Conservation (phyloP, 352 stramenopile genomes). For the Pythium coloratum region DNA sequence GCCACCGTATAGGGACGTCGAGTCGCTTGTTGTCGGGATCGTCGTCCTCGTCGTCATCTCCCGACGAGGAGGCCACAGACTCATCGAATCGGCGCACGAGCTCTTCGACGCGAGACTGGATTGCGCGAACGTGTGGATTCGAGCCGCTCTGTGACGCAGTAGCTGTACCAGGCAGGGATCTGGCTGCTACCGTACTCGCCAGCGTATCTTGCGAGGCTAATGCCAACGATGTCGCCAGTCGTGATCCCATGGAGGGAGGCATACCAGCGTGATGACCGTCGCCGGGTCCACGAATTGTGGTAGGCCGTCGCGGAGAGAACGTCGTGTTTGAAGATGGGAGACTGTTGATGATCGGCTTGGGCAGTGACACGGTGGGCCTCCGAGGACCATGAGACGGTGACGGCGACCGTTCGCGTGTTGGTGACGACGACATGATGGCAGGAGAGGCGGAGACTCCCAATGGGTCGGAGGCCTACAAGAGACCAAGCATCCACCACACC, state of each 20-base stretch:
- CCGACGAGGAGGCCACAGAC: constrained; percentile 20
- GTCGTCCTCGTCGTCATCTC: constrained; percentile 28
- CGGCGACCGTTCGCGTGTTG: neutral
- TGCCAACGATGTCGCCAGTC: constrained; percentile 21
- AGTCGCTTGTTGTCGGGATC: constrained; percentile 22
- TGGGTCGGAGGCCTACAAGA: neutral
- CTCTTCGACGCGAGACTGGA: constrained; percentile 69
- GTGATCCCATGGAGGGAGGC: constrained; percentile 11
- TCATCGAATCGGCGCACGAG: constrained; percentile 70
- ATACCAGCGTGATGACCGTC: neutral
- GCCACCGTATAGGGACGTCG: constrained; percentile 41
- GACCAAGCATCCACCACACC: neutral
- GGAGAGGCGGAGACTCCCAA: neutral
- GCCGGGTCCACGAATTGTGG: neutral
- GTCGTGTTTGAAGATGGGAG: constrained; percentile 17
- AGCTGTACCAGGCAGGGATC: constrained; percentile 10
- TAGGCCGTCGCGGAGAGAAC: constrained; percentile 21
- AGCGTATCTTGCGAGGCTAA: constrained; percentile 14
- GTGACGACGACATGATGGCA: constrained; percentile 6
- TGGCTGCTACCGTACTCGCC: neutral
- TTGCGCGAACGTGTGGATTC: constrained; percentile 60
- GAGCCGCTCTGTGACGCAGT: neutral
- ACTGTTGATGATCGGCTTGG: constrained; percentile 1
- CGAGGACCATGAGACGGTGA: constrained; percentile 1
- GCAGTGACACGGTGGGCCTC: constrained; percentile 6